Evolutionary conservation across 345 rosid species (phyloP).

Genomic region (Salix suchowensis): DNA sequence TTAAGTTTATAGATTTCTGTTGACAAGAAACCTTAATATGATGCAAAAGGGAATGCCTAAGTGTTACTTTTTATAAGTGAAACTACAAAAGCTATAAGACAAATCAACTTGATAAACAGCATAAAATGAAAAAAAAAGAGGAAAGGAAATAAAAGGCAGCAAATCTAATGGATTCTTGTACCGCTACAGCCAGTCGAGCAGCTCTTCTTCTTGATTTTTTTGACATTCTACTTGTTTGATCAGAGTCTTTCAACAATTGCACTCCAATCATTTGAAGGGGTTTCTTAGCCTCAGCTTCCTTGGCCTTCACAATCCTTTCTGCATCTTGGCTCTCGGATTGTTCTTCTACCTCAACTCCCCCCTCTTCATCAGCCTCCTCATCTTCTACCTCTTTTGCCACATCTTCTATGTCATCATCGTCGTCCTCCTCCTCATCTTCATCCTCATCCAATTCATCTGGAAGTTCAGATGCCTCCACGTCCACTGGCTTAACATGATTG

Average conservation of each 20-base stretch:
- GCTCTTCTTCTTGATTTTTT: slow-evolving; percentile 62
- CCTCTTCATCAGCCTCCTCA: slow-evolving; percentile 45
- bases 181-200: slow-evolving; percentile 64
- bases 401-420: not conserved
- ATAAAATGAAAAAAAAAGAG: not conserved
- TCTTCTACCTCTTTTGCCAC: slow-evolving; percentile 21
- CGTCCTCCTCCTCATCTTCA: slow-evolving; percentile 44
- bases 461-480: slow-evolving; percentile 40
- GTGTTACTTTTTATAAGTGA: too few species aligned
- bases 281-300: slow-evolving; percentile 74
- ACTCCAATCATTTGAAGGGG: slow-evolving; percentile 94
- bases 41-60: not conserved
- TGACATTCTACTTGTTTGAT: slow-evolving; percentile 41
- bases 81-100: not conserved
- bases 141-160: not conserved
- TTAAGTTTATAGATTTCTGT: not conserved
- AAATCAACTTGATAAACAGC: not conserved
- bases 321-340: slow-evolving; percentile 58
- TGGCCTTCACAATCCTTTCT: slow-evolving; percentile 55
- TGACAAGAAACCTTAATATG: not conserved
- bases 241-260: slow-evolving; percentile 82
- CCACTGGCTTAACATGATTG: slow-evolving; percentile 43
- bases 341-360: slow-evolving; percentile 34
- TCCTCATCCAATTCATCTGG: slow-evolving; percentile 53
- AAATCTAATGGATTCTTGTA: slow-evolving; percentile 12